Evolutionary conservation across 208 protist genomes (phyloP), one percentile per base, ranked within the genome.

Genomic region (Wallacemonas rigidus): DNA sequence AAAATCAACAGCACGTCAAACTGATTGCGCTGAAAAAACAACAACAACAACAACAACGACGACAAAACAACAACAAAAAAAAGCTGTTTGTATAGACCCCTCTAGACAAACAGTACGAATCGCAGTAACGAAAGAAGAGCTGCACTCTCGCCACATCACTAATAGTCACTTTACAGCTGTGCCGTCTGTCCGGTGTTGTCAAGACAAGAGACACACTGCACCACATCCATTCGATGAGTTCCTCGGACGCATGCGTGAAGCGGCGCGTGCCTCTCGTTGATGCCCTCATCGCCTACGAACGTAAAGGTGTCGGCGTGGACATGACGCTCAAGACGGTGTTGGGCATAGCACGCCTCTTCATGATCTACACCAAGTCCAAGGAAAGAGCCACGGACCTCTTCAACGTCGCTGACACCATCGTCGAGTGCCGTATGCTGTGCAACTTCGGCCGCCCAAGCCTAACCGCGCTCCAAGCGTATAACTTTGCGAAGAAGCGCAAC

Each of bases 381-480:
- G 60, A 65, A n/a, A 45, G 40, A n/a, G 62, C 69, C 15, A 72
- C 54, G 41, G 77, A 73, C 17, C 67, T 73, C 39, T 72, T 82
- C 45, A 75, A 65, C 56, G 44, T 97, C 15, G 79, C 85, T 12
- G 78, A 85, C 60, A 69, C 76, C 47, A 92, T 97, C 47, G 84
- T 97, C 45, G 90, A 97, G 71, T 92, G 86, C 70, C 87, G 92
- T 9, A 97, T 97, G 92, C 81, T 97, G 45, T 85, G 82, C 55
- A 97, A 97, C 75, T 91, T 90, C 74, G 89, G 87, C 47, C 76
- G 87, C 0, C 76, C 84, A 1, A 17, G 45, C 35, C 67, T 86
- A 2, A 94, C 92, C 2, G 71, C 92, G n/a, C 75, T 62, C 36
- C 82, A 93, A 67, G 81, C 61, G 9, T 26, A 91, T 48, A 71